phyloP scores from a whole-genome alignment of 768 basidiomycete genomes.

The Amanita pallidorosea region DNA sequence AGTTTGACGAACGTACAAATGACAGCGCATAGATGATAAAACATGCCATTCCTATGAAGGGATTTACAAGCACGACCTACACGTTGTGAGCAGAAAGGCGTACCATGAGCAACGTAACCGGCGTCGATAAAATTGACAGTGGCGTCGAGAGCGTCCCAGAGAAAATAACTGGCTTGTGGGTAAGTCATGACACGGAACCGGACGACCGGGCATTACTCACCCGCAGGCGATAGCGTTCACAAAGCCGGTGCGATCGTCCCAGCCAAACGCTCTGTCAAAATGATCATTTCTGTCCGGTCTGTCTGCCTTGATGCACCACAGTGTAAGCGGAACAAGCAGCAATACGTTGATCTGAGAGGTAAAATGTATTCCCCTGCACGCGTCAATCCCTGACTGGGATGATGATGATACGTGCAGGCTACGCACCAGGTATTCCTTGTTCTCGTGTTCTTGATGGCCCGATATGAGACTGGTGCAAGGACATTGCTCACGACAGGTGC shows the following conservation, averaged over 20 bases:
- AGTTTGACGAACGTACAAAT: constrained; percentile 43
- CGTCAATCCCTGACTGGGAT: constrained; percentile 6
- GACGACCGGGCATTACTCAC: constrained; percentile 24
- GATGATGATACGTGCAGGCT: not conserved
- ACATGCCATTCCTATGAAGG: constrained; percentile 45
- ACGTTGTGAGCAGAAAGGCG: not conserved
- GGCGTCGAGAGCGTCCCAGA: constrained; percentile 77
- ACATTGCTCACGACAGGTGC: constrained; percentile 41
- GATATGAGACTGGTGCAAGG: constrained; percentile 41
- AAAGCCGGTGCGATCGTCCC: constrained; percentile 46
- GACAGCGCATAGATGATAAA: constrained; percentile 52
- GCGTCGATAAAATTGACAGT: constrained; percentile 55
- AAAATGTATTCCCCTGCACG: constrained; percentile 52
- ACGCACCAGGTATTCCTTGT: constrained; percentile 55
- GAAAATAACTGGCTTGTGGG: constrained; percentile 45
- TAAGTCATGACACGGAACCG: constrained; percentile 4
- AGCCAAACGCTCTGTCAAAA: constrained; percentile 54
- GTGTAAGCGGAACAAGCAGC: constrained; percentile 53
- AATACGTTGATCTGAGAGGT: constrained; percentile 68
- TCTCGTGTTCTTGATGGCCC: constrained; percentile 23
- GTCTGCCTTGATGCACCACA: constrained; percentile 33
- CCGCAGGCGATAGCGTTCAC: constrained; percentile 63
- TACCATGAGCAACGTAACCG: constrained; percentile 74
- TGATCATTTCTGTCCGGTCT: constrained; percentile 40
- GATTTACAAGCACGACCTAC: not conserved